Evolutionary conservation across 305 asterid species (phyloP).

Genomic region (Withania somnifera): DNA sequence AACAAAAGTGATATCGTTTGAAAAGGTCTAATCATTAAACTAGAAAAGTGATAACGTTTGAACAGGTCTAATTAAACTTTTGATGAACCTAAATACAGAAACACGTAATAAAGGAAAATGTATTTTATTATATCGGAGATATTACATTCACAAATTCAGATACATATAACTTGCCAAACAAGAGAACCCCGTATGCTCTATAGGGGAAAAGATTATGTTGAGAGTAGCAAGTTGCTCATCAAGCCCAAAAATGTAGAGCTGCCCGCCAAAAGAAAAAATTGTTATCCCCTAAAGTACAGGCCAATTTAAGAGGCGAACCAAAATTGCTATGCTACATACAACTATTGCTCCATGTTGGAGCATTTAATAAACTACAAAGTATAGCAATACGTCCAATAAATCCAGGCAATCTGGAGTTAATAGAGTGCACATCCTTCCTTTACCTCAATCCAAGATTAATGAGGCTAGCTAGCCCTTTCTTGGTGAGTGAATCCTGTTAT

Average conservation of each 20-base stretch:
- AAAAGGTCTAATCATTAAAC: background rate
- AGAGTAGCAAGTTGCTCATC: background rate
- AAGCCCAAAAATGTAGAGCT: background rate
- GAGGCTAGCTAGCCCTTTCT: background rate
- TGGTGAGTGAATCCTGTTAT: background rate
- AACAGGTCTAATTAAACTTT: too few species aligned
- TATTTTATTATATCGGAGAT: background rate
- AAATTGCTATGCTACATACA: background rate
- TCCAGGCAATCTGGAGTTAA: background rate
- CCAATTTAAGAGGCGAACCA: background rate
- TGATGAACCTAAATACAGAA: too few species aligned
- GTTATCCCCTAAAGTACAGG: background rate
- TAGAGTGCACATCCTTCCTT: background rate
- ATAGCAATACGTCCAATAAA: background rate
- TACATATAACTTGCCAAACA: background rate
- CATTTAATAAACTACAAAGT: too few species aligned
- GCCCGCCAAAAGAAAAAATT: background rate
- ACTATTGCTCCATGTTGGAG: conserved; percentile 1
- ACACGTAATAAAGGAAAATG: background rate
- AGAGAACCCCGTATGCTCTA: background rate
- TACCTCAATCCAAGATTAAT: background rate
- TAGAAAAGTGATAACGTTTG: background rate
- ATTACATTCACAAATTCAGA: background rate
- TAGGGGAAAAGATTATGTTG: background rate
- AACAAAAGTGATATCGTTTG: too few species aligned